These are phyloP conservation scores for Clonostachys rosea DNA, from an alignment of 2,329 filamentous ascomycete species.

Conservation along the genomic window DNA sequence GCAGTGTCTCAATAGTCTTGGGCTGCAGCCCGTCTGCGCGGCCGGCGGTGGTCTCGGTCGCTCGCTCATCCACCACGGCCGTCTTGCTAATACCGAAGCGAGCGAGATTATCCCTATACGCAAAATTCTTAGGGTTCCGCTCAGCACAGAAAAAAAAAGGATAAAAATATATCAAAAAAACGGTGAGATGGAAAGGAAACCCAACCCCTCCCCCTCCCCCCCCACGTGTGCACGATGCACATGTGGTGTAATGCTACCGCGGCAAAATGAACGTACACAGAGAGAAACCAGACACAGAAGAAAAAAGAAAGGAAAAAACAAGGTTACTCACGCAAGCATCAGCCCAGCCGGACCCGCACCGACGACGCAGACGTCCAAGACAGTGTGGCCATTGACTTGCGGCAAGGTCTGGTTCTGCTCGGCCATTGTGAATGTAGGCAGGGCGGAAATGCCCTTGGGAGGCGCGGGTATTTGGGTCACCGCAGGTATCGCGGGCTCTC, in stretches of 20 bases:
- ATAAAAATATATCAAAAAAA: no score
- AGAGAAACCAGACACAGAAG: background rate
- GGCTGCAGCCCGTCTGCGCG: slow-evolving; percentile 71
- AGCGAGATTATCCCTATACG: slow-evolving; percentile 38
- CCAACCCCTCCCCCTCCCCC: no score
- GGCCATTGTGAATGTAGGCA: no score
- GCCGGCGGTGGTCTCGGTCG: slow-evolving; percentile 63
- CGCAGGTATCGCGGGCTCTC: no score
- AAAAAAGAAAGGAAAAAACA: background rate
- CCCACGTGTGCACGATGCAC: no score
- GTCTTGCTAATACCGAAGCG: slow-evolving; percentile 62
- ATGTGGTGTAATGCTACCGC: background rate
- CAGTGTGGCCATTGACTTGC: background rate
- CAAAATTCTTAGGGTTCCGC: no score
- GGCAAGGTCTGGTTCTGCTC: no score
- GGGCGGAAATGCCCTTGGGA: no score
- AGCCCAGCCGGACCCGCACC: slow-evolving; percentile 52
- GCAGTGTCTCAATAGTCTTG: slow-evolving; percentile 72
- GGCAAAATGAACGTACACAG: no score
- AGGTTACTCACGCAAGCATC: slow-evolving; percentile 35
- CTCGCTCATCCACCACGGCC: slow-evolving; percentile 60
- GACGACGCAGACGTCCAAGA: slow-evolving; percentile 38
- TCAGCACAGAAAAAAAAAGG: no score
- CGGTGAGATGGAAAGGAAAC: no score
- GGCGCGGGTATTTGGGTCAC: no score